Conservation (phyloP, 805 yeast genomes). For the Candida golubevii region DNA sequence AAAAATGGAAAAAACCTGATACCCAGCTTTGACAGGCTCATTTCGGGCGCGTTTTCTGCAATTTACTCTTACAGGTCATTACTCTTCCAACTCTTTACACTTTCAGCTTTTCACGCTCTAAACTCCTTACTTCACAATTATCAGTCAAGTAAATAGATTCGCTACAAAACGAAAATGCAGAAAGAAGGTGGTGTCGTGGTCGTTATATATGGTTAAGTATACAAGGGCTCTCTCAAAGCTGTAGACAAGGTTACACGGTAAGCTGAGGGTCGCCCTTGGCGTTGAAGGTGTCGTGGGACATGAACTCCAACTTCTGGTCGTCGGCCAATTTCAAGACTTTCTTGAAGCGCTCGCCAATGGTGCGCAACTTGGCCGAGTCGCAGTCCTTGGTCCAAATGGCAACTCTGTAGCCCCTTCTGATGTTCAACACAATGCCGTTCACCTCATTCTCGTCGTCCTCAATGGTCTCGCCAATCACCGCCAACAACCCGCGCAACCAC, state of each 20-base stretch:
- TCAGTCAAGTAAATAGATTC: not conserved
- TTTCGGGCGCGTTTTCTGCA: no score
- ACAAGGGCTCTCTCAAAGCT: conserved; percentile 2
- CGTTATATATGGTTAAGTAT: conserved; percentile 17
- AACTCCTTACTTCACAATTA: no score
- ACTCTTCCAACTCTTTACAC: no score
- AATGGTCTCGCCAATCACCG: conserved; percentile 92
- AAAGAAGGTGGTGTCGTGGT: conserved; percentile 8
- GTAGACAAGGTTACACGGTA: conserved; percentile 12
- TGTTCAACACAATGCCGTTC: conserved; percentile 88
- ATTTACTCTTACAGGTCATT: no score
- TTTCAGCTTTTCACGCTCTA: no score
- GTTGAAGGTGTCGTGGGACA: conserved; percentile 55
- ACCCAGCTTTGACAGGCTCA: no score
- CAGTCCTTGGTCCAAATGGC: conserved; percentile 92
- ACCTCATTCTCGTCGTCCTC: conserved; percentile 81
- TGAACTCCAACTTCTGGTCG: conserved; percentile 76
- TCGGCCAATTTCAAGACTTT: conserved; percentile 73
- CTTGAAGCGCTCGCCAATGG: conserved; percentile 85
- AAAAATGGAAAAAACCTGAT: no score
- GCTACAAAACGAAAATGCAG: not conserved
- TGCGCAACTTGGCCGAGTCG: conserved; percentile 55
- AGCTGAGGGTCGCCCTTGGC: conserved; percentile 30
- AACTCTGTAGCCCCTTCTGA: conserved; percentile 72
- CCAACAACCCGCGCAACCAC: conserved; percentile 86